Evolutionary conservation across 2,329 filamentous ascomycete genomes (phyloP), one percentile per base, ranked within the genome.

Genomic region (Scedosporium boydii): DNA sequence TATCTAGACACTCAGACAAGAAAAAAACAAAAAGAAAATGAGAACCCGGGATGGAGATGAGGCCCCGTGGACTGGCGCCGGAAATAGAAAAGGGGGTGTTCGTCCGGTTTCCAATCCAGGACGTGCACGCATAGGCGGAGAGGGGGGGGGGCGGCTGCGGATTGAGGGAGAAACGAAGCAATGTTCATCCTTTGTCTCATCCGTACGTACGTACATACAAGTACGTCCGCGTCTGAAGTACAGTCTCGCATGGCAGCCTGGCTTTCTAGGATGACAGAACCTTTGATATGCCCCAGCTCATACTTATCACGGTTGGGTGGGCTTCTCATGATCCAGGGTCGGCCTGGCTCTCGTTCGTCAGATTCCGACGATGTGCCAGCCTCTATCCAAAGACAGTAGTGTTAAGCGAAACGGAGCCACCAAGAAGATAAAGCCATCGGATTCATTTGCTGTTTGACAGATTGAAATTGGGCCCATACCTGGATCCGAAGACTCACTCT

Each of bases 131-230:
- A 5, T 4, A 29, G 27, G 27, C 6, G 27, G 27, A 29, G 1
- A 5, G 26, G 26, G 26, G 27, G 27, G 27, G 27, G 27, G 14
- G 10, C 44, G 44, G 44, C 44, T 46, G 48, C 27, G n/a, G 12
- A 55, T 16, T 34, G 46, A 56, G 59, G 59, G 59, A 29, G 27
- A 55, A 46, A 44, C 29, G 18, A 42, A 23, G 59, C 59, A 51
- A 29, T 9, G 59, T 51, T 60, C 59, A 60, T 60, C 59, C n/a
- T 51, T 60, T 44, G 59, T 60, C 59, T 60, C 59, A 60, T 60
- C 59, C 34, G 53, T 29, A 59, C 7, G n/a, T 26, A 21, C 38
- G 57, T 44, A n/a, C 18, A 23, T 12, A 59, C 6, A 29, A 21
- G 58, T 21, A 60, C 6, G 21, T 9, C 48, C 58, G 26, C 58